A percentile compares a stretch with the other conserved stretches of the same genome.
Evolutionary conservation across 257 asterid species (phyloP).

Genomic region (Cynanchum wilfordii): DNA sequence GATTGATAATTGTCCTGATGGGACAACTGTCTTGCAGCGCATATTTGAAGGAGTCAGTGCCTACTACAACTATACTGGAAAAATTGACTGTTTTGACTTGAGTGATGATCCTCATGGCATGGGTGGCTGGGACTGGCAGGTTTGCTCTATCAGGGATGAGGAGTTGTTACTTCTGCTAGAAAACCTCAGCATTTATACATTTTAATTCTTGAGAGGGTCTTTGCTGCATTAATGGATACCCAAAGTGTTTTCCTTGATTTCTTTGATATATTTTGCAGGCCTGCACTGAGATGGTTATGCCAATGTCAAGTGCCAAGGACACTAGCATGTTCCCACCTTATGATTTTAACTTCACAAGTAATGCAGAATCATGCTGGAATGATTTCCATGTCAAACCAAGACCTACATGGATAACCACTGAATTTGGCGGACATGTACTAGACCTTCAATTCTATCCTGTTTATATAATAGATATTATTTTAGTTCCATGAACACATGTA

Average conservation of each 20-base stretch:
- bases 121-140: conserved; percentile 99
- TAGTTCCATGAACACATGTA: background rate
- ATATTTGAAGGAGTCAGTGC: conserved; percentile 71
- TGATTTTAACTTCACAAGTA: conserved; percentile 39
- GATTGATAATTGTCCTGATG: conserved; percentile 61
- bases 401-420: conserved; percentile 86
- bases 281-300: conserved; percentile 97
- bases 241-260: background rate
- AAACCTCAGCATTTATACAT: background rate
- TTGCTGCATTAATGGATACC: too few relatives aligned
- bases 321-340: conserved; percentile 75
- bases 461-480: background rate
- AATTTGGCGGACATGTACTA: conserved; percentile 86
- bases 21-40: conserved; percentile 53
- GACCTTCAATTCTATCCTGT: background rate
- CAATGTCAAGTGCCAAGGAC: conserved; percentile 48
- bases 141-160: conserved; percentile 11
- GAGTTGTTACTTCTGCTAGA: conserved; percentile 9
- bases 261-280: conserved; percentile 45
- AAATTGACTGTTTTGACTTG: conserved; percentile 60
- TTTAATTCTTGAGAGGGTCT: background rate
- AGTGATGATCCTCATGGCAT: conserved; percentile 91
- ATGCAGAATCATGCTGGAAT: conserved; percentile 52
- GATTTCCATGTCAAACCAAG: conserved; percentile 68
- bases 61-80: conserved; percentile 80